A percentile compares a stretch with the other conserved stretches of the same genome.
These are phyloP conservation scores for Nakataea oryzae DNA, from an alignment of 2,329 filamentous ascomycete genomes.

Conservation along the genomic window DNA sequence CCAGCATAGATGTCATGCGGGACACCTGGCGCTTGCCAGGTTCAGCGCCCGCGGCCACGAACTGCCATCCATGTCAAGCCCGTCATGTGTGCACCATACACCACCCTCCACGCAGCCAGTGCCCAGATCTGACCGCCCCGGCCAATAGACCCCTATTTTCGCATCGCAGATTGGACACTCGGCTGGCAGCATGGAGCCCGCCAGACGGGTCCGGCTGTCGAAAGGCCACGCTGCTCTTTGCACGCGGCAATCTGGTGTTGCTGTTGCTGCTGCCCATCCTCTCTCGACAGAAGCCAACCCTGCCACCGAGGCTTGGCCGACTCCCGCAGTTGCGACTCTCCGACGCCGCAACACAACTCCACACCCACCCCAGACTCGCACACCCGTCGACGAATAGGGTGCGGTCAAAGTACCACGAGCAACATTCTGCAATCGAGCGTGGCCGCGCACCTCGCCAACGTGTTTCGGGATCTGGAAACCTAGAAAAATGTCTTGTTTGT, in stretches of 20 bases:
- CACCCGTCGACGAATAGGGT: constrained; percentile 22
- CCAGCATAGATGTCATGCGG: neutral
- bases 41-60: neutral
- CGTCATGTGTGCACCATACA: neutral
- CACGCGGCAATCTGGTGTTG: no score
- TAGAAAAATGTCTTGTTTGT: neutral
- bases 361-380: neutral
- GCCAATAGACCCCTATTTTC: neutral
- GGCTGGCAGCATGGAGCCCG: neutral
- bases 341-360: neutral
- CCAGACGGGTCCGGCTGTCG: neutral
- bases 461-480: neutral
- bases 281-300: neutral
- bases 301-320: neutral
- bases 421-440: constrained; percentile 8
- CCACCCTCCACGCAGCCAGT: neutral
- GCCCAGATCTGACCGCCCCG: neutral
- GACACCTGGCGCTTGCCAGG: neutral
- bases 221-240: no score
- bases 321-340: neutral
- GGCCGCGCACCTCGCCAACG: neutral
- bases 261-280: neutral
- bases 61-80: neutral
- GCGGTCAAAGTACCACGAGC: constrained; percentile 26
- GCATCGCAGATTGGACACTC: neutral